Evolutionary conservation across 2,329 filamentous ascomycete species (phyloP), one percentile per base, ranked within the genome.

Genomic region (Xylariaceae sp.): DNA sequence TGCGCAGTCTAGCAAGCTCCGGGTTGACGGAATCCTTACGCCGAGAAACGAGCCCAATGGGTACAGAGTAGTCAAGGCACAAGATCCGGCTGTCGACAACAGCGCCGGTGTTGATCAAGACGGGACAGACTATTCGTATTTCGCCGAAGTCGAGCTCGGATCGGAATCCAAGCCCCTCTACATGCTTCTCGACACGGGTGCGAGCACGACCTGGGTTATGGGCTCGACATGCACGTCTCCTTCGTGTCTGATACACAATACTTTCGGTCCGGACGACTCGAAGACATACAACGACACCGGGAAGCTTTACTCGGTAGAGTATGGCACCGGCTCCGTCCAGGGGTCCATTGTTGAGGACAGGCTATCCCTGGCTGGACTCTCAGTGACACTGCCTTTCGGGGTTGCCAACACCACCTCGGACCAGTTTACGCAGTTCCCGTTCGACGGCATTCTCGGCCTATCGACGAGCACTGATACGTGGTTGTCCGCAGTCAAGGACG

Each of bases 381-480:
- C 70, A 29, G 57, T 87, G 11, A 60, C 71, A 2, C 71, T 88
- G 51, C 68, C 76, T 3, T 85, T 95, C 53, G 88, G 88, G 4
- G 63, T 89, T 43, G 86, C 84, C 15, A 75, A 73, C 23, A 73
- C 73, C 16, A 85, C 85, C 2, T 88, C 85, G 1, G 63, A 77
- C 36, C 81, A 92, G 47, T 94, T 95, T 59, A 64, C 68, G 18
- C 73, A 75, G 36, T 94, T 90, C 52, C 83, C 86, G 2, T 88
- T 94, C 61, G 88, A 95, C 59, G 88, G 88, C 16, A 94, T 95
- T 34, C 66, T 95, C 3, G 88, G 88, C 3, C 65, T 94, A 16
- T 83, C 85, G 12, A 79, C 81, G 51, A 73, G 73, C 44, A 73
- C 74, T 4, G 75, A 83, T 14, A 85, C 80, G 31, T 81, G 92